Percentiles rank a stretch among this genome's conserved stretches.
Conservation (phyloP, 2,329 filamentous ascomycete species). For the Colletotrichum liriopes region DNA sequence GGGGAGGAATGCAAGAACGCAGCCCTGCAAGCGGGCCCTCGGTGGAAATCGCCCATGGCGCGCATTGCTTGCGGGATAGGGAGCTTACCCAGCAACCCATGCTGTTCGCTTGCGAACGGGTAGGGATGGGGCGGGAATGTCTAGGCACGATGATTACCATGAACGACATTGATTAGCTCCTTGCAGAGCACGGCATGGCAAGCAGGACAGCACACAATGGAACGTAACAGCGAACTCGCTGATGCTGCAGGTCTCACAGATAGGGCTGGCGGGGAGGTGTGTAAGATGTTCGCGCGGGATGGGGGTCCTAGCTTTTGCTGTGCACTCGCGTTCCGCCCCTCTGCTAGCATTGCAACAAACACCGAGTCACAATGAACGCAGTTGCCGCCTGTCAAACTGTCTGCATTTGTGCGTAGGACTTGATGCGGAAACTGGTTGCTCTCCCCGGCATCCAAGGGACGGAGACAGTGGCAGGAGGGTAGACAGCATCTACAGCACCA, state of each 20-base stretch:
- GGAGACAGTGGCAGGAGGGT: neutral
- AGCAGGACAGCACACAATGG: constrained; percentile 19
- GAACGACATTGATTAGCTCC: constrained; percentile 29
- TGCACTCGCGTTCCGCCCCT: constrained; percentile 4
- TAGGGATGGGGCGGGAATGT: neutral
- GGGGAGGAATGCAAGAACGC: neutral
- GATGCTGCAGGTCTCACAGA: constrained; percentile 29
- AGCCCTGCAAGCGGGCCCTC: constrained; percentile 32
- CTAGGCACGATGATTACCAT: constrained; percentile 12
- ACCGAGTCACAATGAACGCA: no score
- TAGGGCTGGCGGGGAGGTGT: constrained; percentile 25
- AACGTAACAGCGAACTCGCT: constrained; percentile 35
- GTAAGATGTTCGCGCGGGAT: neutral
- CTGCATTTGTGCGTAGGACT: no score
- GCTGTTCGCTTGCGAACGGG: neutral
- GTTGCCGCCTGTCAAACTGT: no score
- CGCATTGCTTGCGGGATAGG: neutral
- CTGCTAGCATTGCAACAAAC: neutral
- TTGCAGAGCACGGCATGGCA: neutral
- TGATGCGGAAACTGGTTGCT: no score
- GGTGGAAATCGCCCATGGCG: constrained; percentile 11
- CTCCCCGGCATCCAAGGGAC: no score
- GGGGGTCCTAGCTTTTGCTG: neutral
- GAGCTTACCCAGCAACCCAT: constrained; percentile 8
- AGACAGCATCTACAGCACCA: neutral